Evolutionary conservation across 2,329 filamentous ascomycete species (phyloP).

Genomic region (Orbilia oligospora): DNA sequence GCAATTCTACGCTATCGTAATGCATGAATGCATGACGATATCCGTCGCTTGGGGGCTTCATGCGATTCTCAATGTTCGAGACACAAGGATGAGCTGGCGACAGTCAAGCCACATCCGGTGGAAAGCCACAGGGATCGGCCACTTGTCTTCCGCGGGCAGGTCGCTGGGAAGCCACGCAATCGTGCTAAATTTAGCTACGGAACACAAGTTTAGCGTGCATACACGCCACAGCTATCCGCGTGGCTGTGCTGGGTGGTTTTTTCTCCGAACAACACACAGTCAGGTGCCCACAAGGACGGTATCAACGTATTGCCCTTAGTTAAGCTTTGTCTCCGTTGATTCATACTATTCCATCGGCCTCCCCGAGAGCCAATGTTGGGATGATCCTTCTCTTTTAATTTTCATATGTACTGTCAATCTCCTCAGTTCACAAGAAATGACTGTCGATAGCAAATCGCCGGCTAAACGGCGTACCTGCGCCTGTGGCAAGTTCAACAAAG

Average conservation of each 20-base stretch:
- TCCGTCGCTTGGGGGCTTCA: conserved; percentile 33
- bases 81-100: conserved; percentile 31
- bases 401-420: conserved; percentile 13
- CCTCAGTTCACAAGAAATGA: conserved; percentile 19
- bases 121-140: conserved; percentile 38
- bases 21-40: conserved; percentile 36
- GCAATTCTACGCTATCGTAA: conserved; percentile 25
- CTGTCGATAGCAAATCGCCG: conserved; percentile 30
- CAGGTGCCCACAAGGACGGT: conserved; percentile 6
- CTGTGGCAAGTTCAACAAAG: conserved; percentile 40
- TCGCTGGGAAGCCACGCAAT: conserved; percentile 37
- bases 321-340: conserved; percentile 18
- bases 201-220: conserved; percentile 33
- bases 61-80: conserved; percentile 11
- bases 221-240: conserved; percentile 56
- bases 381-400: conserved; percentile 43
- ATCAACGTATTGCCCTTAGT: not conserved
- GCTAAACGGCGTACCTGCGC: conserved; percentile 42
- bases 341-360: conserved; percentile 34
- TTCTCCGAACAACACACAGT: conserved; percentile 50
- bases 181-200: conserved; percentile 48
- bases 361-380: conserved; percentile 51
- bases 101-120: conserved; percentile 39
- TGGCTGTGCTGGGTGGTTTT: conserved; percentile 56
- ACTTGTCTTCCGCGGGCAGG: conserved; percentile 25